These are phyloP conservation scores for Clarireedia hainanense DNA, from an alignment of 2,329 filamentous ascomycete species.

Conservation along the genomic window DNA sequence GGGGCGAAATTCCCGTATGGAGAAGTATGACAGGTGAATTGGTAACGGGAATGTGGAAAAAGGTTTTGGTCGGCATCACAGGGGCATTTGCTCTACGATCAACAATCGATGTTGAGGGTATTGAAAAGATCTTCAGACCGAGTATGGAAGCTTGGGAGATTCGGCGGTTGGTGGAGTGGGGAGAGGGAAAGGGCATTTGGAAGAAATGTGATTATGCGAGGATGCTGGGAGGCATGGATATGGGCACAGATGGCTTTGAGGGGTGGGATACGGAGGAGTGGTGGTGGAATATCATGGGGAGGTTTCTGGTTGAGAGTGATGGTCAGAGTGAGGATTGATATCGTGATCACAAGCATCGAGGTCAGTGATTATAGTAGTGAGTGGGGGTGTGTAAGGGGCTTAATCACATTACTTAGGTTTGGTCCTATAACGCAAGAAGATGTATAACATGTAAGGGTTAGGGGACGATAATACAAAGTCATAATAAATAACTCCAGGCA, in stretches of 20 bases:
- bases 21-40: conserved; percentile 57
- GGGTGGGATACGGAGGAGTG: conserved; percentile 45
- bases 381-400: too few species aligned
- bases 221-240: conserved; percentile 16
- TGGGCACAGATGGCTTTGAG: conserved; percentile 21
- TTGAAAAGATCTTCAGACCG: conserved; percentile 48
- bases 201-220: conserved; percentile 3
- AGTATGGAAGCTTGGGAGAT: conserved; percentile 57
- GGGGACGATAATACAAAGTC: too few species aligned
- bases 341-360: too few species aligned
- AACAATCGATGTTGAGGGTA: conserved; percentile 43
- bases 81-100: conserved; percentile 57
- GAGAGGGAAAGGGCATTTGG: conserved; percentile 36
- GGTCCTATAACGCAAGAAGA: too few species aligned
- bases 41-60: conserved; percentile 54
- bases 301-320: conserved; percentile 6
- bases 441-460: too few species aligned
- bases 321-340: neutral
- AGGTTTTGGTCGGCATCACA: conserved; percentile 53
- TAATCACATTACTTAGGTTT: too few species aligned
- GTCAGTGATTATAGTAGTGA: too few species aligned
- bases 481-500: too few species aligned
- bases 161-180: conserved; percentile 51
- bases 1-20: conserved; percentile 60
- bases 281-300: conserved; percentile 58